These are phyloP conservation scores for Solanum chaucha DNA, from an alignment of 257 asterid genomes.

Conservation along the genomic window DNA sequence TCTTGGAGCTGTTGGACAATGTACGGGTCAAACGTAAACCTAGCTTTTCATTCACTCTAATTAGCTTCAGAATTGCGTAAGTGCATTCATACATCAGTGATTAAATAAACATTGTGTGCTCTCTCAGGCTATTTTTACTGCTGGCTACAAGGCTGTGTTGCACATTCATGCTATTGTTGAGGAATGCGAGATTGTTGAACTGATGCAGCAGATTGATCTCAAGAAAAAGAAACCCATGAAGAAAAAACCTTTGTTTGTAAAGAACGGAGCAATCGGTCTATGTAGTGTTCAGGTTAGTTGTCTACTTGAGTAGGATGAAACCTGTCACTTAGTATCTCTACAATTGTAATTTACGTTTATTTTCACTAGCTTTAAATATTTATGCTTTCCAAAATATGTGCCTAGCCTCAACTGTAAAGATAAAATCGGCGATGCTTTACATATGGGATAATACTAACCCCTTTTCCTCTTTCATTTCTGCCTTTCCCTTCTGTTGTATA, in stretches of 20 bases:
- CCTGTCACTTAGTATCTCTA: neutral
- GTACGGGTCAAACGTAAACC: constrained; percentile 24
- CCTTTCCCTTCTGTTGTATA: neutral
- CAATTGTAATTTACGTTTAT: neutral
- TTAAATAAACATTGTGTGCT: neutral
- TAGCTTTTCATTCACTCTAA: neutral
- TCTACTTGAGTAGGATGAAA: neutral
- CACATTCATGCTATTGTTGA: constrained; percentile 87
- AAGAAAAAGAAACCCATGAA: constrained; percentile 73
- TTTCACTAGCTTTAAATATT: neutral
- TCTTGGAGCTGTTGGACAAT: constrained; percentile 84
- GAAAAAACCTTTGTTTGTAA: constrained; percentile 84
- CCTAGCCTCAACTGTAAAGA: neutral
- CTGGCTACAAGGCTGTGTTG: constrained; percentile 94
- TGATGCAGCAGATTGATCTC: constrained; percentile 69
- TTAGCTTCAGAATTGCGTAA: neutral
- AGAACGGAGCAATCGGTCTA: constrained; percentile 63
- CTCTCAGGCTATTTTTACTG: constrained; percentile 81
- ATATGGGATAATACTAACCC: neutral
- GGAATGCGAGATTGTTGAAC: constrained; percentile 90
- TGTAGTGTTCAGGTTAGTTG: constrained; percentile 66
- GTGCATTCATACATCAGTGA: neutral
- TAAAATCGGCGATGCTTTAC: neutral
- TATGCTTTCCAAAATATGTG: neutral
- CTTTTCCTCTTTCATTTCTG: neutral